Base-by-base conservation (phyloP, 305 asterid genomes). In the Stenogyne calaminthoides region DNA sequence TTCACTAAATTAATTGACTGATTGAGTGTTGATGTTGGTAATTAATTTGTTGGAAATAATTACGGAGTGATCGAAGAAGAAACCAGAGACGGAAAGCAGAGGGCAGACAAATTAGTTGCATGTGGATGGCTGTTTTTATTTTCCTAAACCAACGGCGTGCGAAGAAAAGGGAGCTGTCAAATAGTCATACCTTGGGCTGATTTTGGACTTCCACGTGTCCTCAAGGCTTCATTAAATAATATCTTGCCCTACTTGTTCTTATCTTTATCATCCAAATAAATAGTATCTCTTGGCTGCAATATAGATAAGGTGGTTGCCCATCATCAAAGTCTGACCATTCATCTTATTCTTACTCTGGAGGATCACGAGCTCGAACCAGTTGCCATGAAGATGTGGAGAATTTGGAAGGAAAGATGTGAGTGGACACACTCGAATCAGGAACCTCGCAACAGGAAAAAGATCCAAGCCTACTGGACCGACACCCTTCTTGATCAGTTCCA, bases 121-220 rank as follows among this genome's bases (percentile, higher is more conserved):
- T 25, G 15, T 49, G 60, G 16, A 29, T 40, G 29, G 29, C 0
- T n/a, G n/a, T n/a, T n/a, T n/a, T 1, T 25, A n/a, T n/a, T 1
- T 32, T 46, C 0, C 6, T 42, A 52, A 72, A 72, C 75, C 81
- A 60, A 60, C 78, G 81, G 81, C 78, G 66, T 67, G 60, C 19
- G 22, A n/a, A 9, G 69, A 5, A 44, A 34, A 25, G 11, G 19
- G 59, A 60, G 67, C 44, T 16, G 29, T 22, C 25, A 22, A 22
- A 22, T 22, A 22, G 1, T 22, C 25, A 22, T 49, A 57, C 79
- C 79, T 46, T 37, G 77, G 80, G 74, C 80, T 74, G 61, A 5
- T 68, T 63, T 52, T 22, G 34, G 67, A 15, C 36, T 49, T 36
- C 80, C 80, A 79, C 83, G 80, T 79, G 75, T 37, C 79, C 74